Percentiles rank a stretch among this genome's conserved stretches.
phyloP scores from a whole-genome alignment of 1,284 basidiomycete genomes.

The Ustilago vetiveriae region DNA sequence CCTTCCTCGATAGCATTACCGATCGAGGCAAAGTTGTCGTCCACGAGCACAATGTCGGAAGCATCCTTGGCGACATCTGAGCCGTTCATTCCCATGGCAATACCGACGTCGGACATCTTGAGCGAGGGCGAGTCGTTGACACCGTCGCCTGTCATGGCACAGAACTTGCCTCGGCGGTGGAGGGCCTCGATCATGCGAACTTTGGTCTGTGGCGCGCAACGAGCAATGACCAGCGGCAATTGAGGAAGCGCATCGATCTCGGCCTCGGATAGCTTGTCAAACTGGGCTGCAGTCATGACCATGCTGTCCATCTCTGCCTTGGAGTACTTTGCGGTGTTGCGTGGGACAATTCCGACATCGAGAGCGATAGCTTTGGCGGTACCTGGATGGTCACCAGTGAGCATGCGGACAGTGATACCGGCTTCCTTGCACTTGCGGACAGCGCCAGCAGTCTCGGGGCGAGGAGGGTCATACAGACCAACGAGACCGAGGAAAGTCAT shows the following conservation, averaged over 20 bases:
- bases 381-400: constrained; percentile 70
- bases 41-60: constrained; percentile 75
- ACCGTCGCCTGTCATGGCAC: constrained; percentile 66
- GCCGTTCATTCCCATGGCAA: constrained; percentile 65
- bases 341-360: constrained; percentile 71
- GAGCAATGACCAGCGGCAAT: constrained; percentile 73
- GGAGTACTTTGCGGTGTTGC: constrained; percentile 56
- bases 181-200: constrained; percentile 74
- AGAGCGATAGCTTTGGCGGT: constrained; percentile 69
- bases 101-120: constrained; percentile 65
- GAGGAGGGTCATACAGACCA: constrained; percentile 77
- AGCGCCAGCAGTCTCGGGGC: constrained; percentile 74
- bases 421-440: constrained; percentile 75
- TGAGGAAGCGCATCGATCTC: constrained; percentile 73
- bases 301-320: constrained; percentile 50
- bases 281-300: constrained; percentile 72
- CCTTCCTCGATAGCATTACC: constrained; percentile 76
- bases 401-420: constrained; percentile 77
- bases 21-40: constrained; percentile 80
- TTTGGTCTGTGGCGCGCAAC: constrained; percentile 71
- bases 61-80: constrained; percentile 69
- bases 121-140: constrained; percentile 67
- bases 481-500: constrained; percentile 75
- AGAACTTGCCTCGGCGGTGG: constrained; percentile 68
- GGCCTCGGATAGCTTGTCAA: constrained; percentile 74